These are phyloP conservation scores for Phytopythium ostracodes DNA, from an alignment of 352 stramenopile genomes.

Conservation along the genomic window DNA sequence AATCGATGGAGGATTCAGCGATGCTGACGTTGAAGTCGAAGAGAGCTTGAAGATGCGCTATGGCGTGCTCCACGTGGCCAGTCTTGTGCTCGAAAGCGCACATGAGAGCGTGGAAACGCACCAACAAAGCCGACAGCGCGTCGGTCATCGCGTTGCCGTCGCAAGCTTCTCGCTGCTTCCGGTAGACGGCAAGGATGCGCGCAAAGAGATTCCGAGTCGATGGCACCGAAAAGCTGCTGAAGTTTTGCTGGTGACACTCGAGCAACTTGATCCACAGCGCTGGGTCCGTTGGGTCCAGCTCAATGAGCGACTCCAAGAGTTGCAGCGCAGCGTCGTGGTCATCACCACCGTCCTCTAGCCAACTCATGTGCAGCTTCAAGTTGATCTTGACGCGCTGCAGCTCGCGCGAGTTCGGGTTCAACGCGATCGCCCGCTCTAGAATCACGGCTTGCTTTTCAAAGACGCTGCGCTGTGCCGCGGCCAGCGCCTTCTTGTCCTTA, in stretches of 20 bases:
- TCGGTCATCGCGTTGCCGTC: neutral
- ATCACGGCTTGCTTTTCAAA: slow-evolving; percentile 67
- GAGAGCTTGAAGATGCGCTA: slow-evolving; percentile 66
- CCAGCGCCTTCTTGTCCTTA: slow-evolving; percentile 19
- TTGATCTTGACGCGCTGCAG: slow-evolving; percentile 54
- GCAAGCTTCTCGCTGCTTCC: neutral
- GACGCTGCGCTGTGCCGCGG: slow-evolving; percentile 25
- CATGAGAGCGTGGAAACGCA: slow-evolving; percentile 51
- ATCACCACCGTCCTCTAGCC: slow-evolving; percentile 3
- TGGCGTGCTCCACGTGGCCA: slow-evolving; percentile 54
- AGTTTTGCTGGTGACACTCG: slow-evolving; percentile 46
- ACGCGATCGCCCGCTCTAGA: slow-evolving; percentile 40
- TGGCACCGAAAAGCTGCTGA: slow-evolving; percentile 67
- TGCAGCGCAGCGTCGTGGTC: slow-evolving; percentile 26
- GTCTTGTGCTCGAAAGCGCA: slow-evolving; percentile 47
- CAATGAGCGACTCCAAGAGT: slow-evolving; percentile 52
- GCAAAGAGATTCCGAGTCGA: slow-evolving; percentile 67
- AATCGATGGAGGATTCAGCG: neutral
- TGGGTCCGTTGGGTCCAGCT: slow-evolving; percentile 36
- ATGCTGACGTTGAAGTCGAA: slow-evolving; percentile 41
- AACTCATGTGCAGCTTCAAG: slow-evolving; percentile 21
- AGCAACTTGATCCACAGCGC: slow-evolving; percentile 62
- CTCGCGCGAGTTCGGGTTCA: slow-evolving; percentile 42
- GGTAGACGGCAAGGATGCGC: slow-evolving; percentile 49
- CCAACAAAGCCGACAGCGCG: slow-evolving; percentile 16